Evolutionary conservation across 371 early-diverging fungal genomes (phyloP), one percentile per base, ranked within the genome.

Genomic region (Saksenaea oblongispora): DNA sequence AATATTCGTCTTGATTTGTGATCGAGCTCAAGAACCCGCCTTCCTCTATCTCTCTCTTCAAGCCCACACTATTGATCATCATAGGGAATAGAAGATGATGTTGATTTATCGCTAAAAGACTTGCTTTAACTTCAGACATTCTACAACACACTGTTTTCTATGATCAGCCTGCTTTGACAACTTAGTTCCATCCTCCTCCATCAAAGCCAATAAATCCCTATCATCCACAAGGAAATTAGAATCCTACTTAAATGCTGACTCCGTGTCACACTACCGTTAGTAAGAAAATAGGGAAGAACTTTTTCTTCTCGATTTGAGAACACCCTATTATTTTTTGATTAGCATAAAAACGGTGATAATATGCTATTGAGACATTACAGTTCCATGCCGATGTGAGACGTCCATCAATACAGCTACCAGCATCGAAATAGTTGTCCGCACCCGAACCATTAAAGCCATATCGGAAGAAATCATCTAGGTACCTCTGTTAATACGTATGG

Each of bases 361-460:
- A 42, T 36, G 54, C 4, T 55, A 9, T 8, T 26, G 14, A 42
- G 36, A 44, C 55, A 73, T 68, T 72, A 80, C 85, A 98, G 78
- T 98, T 97, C 98, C 97, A 94, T 14, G 94, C 93, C 34, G 90
- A 90, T 1, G 98, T 98, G 64, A 98, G 75, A 44, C 98, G 84
- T 35, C 98, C 98, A 64, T 98, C 98, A 75, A 98, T 97, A 74
- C 98, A 98, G 42, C 89, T 78, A 27, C 98, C 98, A 13, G 98
- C 98, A 66, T 95, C 92, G 77, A 92, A 95, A 66, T 93, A 96
- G 72, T 95, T 96, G 71, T 95, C 95, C 0, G 92, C 95, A 9
- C 98, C 98, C 22, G 94, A 93, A 1, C 98, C 98, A 76, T 98
- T 95, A 79, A 98, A 98, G 0, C 92, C 98, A 69, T 85, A 89